phyloP scores from a whole-genome alignment of 2,329 filamentous ascomycete species.

The Capronia americana region DNA sequence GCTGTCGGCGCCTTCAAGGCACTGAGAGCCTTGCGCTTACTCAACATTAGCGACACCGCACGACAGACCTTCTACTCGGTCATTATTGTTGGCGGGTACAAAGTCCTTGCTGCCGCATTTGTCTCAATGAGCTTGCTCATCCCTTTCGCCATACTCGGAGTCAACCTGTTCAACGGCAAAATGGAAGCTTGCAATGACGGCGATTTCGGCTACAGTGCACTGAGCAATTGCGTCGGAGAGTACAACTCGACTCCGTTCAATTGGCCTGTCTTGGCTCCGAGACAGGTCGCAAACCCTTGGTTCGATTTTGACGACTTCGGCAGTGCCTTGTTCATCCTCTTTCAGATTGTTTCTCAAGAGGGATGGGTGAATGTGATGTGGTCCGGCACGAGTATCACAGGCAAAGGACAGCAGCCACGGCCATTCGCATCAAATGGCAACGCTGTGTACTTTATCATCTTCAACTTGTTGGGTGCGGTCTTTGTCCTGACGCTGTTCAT shows the following conservation, averaged over 20 bases:
- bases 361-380: constrained; percentile 96
- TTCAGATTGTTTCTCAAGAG: constrained; percentile 98
- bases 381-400: constrained; percentile 80
- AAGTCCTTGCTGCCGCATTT: constrained; percentile 88
- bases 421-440: constrained; percentile 77
- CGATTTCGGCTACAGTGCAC: constrained; percentile 47
- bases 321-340: constrained; percentile 92
- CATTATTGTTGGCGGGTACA: constrained; percentile 92
- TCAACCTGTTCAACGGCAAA: constrained; percentile 89
- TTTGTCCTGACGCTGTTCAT: constrained; percentile 98
- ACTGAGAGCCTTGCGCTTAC: constrained; percentile 82
- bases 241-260: constrained; percentile 77
- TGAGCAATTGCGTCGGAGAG: constrained; percentile 83
- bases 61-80: constrained; percentile 96
- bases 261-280: constrained; percentile 84
- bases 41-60: constrained; percentile 96
- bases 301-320: constrained; percentile 96
- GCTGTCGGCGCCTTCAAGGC: constrained; percentile 98
- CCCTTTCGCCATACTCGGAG: constrained; percentile 93
- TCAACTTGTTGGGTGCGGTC: constrained; percentile 94
- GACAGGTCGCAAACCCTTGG: constrained; percentile 79
- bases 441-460: constrained; percentile 90
- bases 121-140: constrained; percentile 94
- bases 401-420: constrained; percentile 73
- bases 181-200: constrained; percentile 81